These are phyloP conservation scores for Penicillium herquei DNA, from an alignment of 495 filamentous ascomycete species.

Conservation along the genomic window DNA sequence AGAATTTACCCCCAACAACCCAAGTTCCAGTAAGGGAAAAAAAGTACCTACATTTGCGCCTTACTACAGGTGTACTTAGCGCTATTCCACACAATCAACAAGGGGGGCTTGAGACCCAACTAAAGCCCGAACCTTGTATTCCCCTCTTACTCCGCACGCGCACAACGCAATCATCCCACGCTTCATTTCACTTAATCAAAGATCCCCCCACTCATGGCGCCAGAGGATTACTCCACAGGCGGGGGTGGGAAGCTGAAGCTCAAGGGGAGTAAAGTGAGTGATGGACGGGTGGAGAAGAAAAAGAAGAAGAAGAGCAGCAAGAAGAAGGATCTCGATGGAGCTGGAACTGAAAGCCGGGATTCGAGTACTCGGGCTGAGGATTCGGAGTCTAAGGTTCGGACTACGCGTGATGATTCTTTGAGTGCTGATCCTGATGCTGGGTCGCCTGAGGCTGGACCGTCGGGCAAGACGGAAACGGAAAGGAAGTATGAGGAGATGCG, in stretches of 20 bases:
- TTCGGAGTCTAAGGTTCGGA: constrained; percentile 2
- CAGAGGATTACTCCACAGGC: constrained; percentile 67
- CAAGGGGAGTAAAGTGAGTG: constrained; percentile 65
- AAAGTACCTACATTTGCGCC: not conserved
- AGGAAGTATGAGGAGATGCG: constrained; percentile 73
- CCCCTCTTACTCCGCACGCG: constrained; percentile 22
- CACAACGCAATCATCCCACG: not conserved
- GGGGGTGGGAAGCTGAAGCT: constrained; percentile 73
- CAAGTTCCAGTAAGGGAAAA: not conserved
- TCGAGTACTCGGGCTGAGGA: not conserved
- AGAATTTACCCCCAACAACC: not conserved
- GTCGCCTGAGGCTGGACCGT: not conserved
- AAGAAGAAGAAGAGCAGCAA: constrained; percentile 64
- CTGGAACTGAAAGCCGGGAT: not conserved
- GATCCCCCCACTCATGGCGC: constrained; percentile 16
- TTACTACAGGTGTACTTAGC: no score
- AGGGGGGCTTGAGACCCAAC: no score
- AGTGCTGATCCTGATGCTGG: not conserved
- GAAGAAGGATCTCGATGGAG: constrained; percentile 6
- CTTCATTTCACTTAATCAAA: not conserved
- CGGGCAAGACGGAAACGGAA: constrained; percentile 83
- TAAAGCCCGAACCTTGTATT: not conserved
- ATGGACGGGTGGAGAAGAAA: constrained; percentile 51
- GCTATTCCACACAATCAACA: no score
- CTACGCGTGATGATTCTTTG: constrained; percentile 1